Conservation (phyloP, 1,139 yeast genomes). For the Pichia sp. region DNA sequence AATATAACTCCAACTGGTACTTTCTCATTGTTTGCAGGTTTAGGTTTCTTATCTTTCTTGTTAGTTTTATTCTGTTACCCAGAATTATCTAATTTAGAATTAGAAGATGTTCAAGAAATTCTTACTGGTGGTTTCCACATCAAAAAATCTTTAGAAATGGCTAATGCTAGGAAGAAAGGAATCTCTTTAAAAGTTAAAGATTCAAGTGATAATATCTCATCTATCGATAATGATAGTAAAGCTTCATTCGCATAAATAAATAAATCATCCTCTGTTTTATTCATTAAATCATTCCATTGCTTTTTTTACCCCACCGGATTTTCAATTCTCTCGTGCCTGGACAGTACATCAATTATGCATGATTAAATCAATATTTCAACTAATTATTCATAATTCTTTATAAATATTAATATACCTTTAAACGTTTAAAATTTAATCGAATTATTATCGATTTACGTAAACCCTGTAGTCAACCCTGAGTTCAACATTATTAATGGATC, state of each 20-base stretch:
- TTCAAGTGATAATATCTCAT: conserved; percentile 1
- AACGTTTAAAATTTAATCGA: no score
- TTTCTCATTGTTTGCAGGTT: conserved; percentile 79
- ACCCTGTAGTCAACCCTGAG: no score
- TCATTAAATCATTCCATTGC: no score
- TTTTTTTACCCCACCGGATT: no score
- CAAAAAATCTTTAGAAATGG: conserved; percentile 57
- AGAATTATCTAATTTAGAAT: conserved; percentile 80
- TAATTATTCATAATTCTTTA: no score
- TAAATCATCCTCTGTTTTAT: no score
- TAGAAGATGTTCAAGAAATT: conserved; percentile 82
- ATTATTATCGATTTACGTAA: no score
- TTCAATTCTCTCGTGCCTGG: no score
- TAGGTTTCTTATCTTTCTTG: conserved; percentile 61
- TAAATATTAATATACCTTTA: no score
- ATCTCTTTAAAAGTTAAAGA: neutral
- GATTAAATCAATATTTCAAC: no score
- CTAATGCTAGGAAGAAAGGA: conserved; percentile 31
- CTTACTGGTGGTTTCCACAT: conserved; percentile 81
- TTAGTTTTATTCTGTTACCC: conserved; percentile 83
- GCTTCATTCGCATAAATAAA: neutral
- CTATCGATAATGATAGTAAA: neutral
- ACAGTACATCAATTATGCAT: no score
- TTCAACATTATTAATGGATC: no score
- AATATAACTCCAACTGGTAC: conserved; percentile 94